Conservation (phyloP, 2,329 filamentous ascomycete genomes). For the Sclerotinia nivalis region DNA sequence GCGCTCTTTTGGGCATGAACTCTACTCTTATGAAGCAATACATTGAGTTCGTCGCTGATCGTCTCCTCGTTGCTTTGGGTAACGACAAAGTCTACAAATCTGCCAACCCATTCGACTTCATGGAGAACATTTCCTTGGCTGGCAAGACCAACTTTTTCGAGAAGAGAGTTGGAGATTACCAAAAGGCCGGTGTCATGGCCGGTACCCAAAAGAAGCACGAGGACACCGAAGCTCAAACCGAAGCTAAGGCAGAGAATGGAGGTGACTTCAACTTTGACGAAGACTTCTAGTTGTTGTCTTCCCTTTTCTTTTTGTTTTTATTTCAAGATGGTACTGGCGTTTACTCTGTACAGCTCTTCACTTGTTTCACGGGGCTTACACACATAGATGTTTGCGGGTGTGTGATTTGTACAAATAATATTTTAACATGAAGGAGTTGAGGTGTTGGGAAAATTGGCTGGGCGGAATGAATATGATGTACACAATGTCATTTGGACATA, state of each 20-base stretch:
- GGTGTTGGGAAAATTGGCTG: constrained; percentile 29
- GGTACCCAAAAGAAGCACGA: constrained; percentile 76
- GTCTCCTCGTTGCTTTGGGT: constrained; percentile 87
- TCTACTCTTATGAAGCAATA: constrained; percentile 97
- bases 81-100: constrained; percentile 93
- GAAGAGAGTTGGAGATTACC: constrained; percentile 99
- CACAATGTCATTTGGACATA: constrained; percentile 18
- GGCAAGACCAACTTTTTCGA: constrained; percentile 99
- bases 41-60: constrained; percentile 98
- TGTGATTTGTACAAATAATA: constrained; percentile 18
- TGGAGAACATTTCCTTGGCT: constrained; percentile 98
- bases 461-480: constrained; percentile 17
- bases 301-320: constrained; percentile 27
- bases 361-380: constrained; percentile 31
- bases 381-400: constrained; percentile 35
- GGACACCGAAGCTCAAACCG: constrained; percentile 47
- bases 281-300: constrained; percentile 73
- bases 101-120: constrained; percentile 98
- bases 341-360: constrained; percentile 27
- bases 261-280: constrained; percentile 94
- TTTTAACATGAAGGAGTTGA: constrained; percentile 32
- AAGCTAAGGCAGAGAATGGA: constrained; percentile 58
- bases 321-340: constrained; percentile 23
- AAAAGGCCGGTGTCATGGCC: constrained; percentile 98
- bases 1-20: constrained; percentile 96